phyloP scores from a whole-genome alignment of 2,329 filamentous ascomycete species.

The Ramularia endophylla region DNA sequence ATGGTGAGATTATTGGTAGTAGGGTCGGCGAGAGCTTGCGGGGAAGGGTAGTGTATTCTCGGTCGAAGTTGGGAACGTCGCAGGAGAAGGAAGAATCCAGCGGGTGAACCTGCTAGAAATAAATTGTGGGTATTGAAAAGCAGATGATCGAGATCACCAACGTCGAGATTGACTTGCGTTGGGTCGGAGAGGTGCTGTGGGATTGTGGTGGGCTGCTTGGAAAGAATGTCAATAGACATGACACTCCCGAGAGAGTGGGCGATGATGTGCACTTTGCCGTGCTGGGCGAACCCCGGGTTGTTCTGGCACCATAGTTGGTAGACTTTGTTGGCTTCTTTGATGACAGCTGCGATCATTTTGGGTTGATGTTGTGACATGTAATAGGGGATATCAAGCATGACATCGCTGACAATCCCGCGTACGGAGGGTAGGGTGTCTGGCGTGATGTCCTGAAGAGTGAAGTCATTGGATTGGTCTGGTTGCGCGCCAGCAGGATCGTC shows the following conservation, averaged over 20 bases:
- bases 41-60: constrained; percentile 68
- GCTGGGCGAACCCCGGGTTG: constrained; percentile 72
- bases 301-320: constrained; percentile 92
- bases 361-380: constrained; percentile 95
- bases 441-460: constrained; percentile 80
- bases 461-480: constrained; percentile 43
- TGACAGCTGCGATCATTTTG: constrained; percentile 87
- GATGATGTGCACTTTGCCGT: constrained; percentile 83
- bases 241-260: constrained; percentile 91
- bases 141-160: constrained; percentile 50
- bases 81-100: constrained; percentile 85
- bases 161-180: constrained; percentile 19
- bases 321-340: constrained; percentile 89
- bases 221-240: constrained; percentile 89
- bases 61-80: constrained; percentile 69
- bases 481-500: constrained; percentile 43
- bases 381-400: constrained; percentile 98
- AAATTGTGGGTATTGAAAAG: constrained; percentile 89
- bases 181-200: constrained; percentile 40
- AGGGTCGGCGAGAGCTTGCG: constrained; percentile 63
- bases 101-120: constrained; percentile 84
- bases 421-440: constrained; percentile 84
- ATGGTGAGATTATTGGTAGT: constrained; percentile 46
- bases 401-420: constrained; percentile 86
- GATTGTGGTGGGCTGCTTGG: constrained; percentile 72